Conservation (phyloP, 306 rosid genomes). For the Casuarina cunninghamiana region DNA sequence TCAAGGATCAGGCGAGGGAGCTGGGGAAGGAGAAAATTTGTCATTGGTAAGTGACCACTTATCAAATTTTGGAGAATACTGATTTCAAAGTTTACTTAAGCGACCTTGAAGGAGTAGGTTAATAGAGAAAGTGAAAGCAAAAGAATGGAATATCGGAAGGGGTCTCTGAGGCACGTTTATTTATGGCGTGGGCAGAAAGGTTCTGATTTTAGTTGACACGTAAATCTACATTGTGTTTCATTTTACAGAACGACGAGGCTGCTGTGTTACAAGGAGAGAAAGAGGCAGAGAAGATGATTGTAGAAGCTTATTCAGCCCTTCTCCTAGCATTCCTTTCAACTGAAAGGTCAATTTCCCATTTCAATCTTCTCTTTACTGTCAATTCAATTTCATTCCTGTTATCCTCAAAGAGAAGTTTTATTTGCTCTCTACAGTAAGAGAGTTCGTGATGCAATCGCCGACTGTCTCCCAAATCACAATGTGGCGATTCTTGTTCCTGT, state of each 20-base stretch:
- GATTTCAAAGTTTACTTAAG: not conserved
- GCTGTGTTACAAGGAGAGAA: slow-evolving; percentile 83
- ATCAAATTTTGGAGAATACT: slow-evolving; percentile 16
- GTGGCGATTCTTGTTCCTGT: slow-evolving; percentile 85
- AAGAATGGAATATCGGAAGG: not conserved
- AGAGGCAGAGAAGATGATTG: slow-evolving; percentile 85
- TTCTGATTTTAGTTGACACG: slow-evolving; percentile 4
- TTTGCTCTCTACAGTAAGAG: slow-evolving; percentile 38
- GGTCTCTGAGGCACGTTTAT: not conserved
- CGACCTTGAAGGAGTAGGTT: not conserved
- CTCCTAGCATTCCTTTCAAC: slow-evolving; percentile 66
- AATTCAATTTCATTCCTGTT: slow-evolving; percentile 3
- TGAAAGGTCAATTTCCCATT: slow-evolving; percentile 41
- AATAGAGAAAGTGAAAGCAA: not conserved
- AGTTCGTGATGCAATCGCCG: slow-evolving; percentile 46
- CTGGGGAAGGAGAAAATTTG: slow-evolving; percentile 53
- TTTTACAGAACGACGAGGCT: slow-evolving; percentile 74
- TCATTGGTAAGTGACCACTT: slow-evolving; percentile 51
- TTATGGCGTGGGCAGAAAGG: not conserved
- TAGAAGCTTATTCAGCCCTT: slow-evolving; percentile 58
- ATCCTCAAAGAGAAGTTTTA: slow-evolving; percentile 8
- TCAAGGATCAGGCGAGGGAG: slow-evolving; percentile 75
- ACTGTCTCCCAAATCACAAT: slow-evolving; percentile 60
- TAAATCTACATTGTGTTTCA: slow-evolving; percentile 24
- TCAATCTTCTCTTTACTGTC: not conserved